Evolutionary conservation across 306 rosid species (phyloP), one percentile per base, ranked within the genome.

Genomic region (Ziziphus jujuba): DNA sequence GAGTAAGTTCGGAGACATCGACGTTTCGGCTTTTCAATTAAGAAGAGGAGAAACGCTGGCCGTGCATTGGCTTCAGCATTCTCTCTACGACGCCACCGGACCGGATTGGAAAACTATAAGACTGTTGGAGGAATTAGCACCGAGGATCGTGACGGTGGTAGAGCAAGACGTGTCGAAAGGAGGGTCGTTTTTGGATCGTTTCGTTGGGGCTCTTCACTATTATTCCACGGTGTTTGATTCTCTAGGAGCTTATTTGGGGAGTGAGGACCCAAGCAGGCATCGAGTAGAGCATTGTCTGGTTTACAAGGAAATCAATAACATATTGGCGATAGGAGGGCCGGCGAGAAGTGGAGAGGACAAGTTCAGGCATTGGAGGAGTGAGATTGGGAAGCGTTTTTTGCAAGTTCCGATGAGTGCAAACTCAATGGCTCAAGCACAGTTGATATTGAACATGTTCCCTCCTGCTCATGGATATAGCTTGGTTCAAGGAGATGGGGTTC

Each of bases 151-250:
- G 31, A 89, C 98, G 5, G n/a, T 92, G 66, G 97, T 92, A 7
- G 97, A 92, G 61, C 96, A 87, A 53, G 97, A 92, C 36, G 70
- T 87, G 36, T 77, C 74, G 63, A 60, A 63, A 28, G 84, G 87
- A 1, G 96, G 93, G 25, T 80, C 93, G 13, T 92, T 89, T 64
- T 77, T 92, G 67, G 98, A 92, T 50, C 91, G 97, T 15, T 92
- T 92, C 59, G 93, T 92, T 2, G 87, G 91, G 34, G 84, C 97
- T 1, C 75, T 92, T 28, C 98, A 92, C 24, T 89, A 92, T 81
- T 89, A 92, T 31, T 92, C 97, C 0, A 79, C 98, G n/a, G 70
- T 89, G 53, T 92, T 89, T 45, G 96, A 92, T 75, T 87, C 95
- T 1, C 87, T 87, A 0, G 98, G 91, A 38, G 84, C 86, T 7